These are phyloP conservation scores for Saccharomyces eubayanus DNA, from an alignment of 805 yeast species.

Conservation along the genomic window DNA sequence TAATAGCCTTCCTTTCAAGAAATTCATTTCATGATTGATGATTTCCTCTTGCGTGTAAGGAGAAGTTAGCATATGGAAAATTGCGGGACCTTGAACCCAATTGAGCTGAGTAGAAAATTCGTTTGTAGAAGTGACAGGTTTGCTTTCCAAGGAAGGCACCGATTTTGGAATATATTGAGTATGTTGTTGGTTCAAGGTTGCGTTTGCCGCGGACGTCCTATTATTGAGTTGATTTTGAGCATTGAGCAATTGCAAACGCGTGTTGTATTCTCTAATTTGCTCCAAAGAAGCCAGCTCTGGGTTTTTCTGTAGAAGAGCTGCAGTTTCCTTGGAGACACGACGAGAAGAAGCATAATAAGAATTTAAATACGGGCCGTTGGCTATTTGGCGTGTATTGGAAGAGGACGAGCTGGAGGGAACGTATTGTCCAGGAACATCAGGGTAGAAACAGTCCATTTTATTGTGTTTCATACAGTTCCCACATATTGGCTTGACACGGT, in stretches of 20 bases:
- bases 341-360: neutral
- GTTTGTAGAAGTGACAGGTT: constrained; percentile 18
- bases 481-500: constrained; percentile 37
- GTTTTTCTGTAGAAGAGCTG: constrained; percentile 8
- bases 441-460: constrained; percentile 24
- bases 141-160: constrained; percentile 16
- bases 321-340: constrained; percentile 1
- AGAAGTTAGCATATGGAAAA: constrained; percentile 20
- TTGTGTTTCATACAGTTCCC: constrained; percentile 30
- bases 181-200: constrained; percentile 1
- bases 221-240: constrained; percentile 4
- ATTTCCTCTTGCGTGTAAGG: constrained; percentile 22
- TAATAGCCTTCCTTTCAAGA: constrained; percentile 20
- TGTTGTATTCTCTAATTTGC: constrained; percentile 26
- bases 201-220: neutral
- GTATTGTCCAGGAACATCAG: constrained; percentile 24
- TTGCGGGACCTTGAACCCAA: constrained; percentile 29
- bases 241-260: constrained; percentile 22
- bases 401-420: constrained; percentile 15
- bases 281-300: constrained; percentile 25
- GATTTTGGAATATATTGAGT: constrained; percentile 22
- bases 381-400: neutral
- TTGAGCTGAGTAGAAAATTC: constrained; percentile 12
- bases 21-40: constrained; percentile 21
- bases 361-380: neutral